Evolutionary conservation across 2,329 filamentous ascomycete species (phyloP).

Genomic region (Trematosphaeria pertusa): DNA sequence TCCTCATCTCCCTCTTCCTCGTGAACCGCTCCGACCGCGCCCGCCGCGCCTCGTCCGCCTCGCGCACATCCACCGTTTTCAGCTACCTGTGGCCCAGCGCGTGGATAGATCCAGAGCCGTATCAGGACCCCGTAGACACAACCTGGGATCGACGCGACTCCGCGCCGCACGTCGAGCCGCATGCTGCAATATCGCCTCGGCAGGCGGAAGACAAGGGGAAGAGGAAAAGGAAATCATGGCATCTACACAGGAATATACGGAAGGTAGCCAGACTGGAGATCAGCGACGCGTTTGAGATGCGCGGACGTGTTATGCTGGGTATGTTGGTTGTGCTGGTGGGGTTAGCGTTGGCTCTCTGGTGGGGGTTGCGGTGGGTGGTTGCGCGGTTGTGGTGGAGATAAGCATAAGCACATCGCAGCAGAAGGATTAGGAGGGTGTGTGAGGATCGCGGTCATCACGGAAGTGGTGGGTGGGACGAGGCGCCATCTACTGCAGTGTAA

Average conservation of each 20-base stretch:
- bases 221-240: conserved; percentile 43
- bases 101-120: conserved; percentile 52
- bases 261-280: conserved; percentile 69
- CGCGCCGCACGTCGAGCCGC: conserved; percentile 29
- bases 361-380: conserved; percentile 30
- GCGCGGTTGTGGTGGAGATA: neutral
- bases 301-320: conserved; percentile 60
- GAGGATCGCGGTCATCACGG: neutral
- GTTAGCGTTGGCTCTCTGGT: conserved; percentile 24
- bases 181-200: conserved; percentile 23
- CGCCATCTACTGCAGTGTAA: neutral
- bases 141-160: conserved; percentile 26
- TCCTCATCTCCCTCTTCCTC: conserved; percentile 69
- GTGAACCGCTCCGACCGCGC: conserved; percentile 65
- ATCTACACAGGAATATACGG: conserved; percentile 52
- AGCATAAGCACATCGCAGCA: too few species aligned
- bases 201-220: conserved; percentile 10
- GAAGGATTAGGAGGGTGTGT: neutral
- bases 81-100: conserved; percentile 31
- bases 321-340: conserved; percentile 49
- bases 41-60: conserved; percentile 52
- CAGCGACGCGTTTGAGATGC: conserved; percentile 68
- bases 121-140: conserved; percentile 47
- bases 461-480: neutral
- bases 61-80: conserved; percentile 16